Conservation (phyloP, 345 rosid species). For the Leavenworthia alabamica region DNA sequence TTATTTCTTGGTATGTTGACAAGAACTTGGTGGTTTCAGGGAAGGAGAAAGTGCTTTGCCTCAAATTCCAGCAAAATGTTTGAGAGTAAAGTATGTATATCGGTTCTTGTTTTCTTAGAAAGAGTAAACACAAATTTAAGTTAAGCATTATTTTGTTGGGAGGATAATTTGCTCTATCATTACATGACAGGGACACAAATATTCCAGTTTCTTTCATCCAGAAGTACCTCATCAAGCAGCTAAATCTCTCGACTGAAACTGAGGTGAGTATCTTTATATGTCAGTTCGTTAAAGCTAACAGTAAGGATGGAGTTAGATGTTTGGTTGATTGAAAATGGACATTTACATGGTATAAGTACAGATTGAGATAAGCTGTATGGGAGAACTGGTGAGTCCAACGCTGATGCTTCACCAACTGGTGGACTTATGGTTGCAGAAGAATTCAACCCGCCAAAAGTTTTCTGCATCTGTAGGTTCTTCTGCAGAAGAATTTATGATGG, state of each 20-base stretch:
- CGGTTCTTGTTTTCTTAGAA: neutral
- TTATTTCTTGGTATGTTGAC: slow-evolving; percentile 17
- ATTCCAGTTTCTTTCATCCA: slow-evolving; percentile 72
- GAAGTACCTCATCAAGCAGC: slow-evolving; percentile 74
- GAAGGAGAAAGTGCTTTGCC: slow-evolving; percentile 62
- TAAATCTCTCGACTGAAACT: slow-evolving; percentile 55
- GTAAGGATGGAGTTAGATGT: neutral
- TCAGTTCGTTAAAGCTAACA: neutral
- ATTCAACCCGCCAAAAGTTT: slow-evolving; percentile 43
- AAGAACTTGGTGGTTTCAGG: slow-evolving; percentile 44
- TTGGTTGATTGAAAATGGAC: neutral
- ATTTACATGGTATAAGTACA: slow-evolving; percentile 20
- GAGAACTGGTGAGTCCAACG: slow-evolving; percentile 57
- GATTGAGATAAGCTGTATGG: slow-evolving; percentile 82
- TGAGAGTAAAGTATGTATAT: slow-evolving; percentile 67
- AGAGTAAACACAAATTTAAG: no score
- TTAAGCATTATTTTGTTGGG: neutral
- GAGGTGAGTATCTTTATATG: slow-evolving; percentile 51
- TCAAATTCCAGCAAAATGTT: slow-evolving; percentile 54
- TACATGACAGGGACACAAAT: slow-evolving; percentile 60
- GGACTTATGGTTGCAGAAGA: slow-evolving; percentile 59
- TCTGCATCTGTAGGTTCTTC: slow-evolving; percentile 59
- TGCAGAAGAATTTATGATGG: slow-evolving; percentile 77
- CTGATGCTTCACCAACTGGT: slow-evolving; percentile 48
- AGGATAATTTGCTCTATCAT: slow-evolving; percentile 4